Evolutionary conservation across 805 yeast species (phyloP).

Genomic region (Candida broadrunensis): DNA sequence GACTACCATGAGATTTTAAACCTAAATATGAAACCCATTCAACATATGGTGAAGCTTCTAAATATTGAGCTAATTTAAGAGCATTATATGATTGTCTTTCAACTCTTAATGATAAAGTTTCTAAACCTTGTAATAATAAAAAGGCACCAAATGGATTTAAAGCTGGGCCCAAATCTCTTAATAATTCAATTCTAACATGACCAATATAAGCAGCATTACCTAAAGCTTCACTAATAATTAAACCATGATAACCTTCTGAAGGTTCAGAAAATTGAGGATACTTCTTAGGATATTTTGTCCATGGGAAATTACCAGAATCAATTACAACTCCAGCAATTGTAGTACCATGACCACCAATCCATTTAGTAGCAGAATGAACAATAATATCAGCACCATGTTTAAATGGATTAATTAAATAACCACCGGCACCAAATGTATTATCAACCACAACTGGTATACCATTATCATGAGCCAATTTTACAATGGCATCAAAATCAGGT

Average conservation of each 20-base stretch:
- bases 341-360: slow-evolving; percentile 98
- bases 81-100: slow-evolving; percentile 90
- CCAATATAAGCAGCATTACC: slow-evolving; percentile 78
- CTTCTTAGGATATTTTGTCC: slow-evolving; percentile 79
- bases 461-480: slow-evolving; percentile 74
- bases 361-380: slow-evolving; percentile 92
- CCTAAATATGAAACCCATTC: slow-evolving; percentile 94
- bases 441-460: slow-evolving; percentile 92
- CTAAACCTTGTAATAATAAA: slow-evolving; percentile 85
- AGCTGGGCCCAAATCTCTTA: slow-evolving; percentile 91
- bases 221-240: slow-evolving; percentile 74
- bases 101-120: slow-evolving; percentile 88
- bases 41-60: slow-evolving; percentile 72
- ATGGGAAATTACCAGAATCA: slow-evolving; percentile 91
- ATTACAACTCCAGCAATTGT: slow-evolving; percentile 90
- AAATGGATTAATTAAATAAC: slow-evolving; percentile 78
- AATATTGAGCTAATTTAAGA: slow-evolving; percentile 69
- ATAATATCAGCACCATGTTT: slow-evolving; percentile 90
- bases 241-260: slow-evolving; percentile 91
- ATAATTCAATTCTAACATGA: slow-evolving; percentile 76
- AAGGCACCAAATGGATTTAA: slow-evolving; percentile 87
- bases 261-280: slow-evolving; percentile 92
- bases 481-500: slow-evolving; percentile 82
- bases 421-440: slow-evolving; percentile 97
- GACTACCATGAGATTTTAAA: slow-evolving; percentile 71